phyloP scores from a whole-genome alignment of 2,329 filamentous ascomycete species.

The Curvularia sp. region DNA sequence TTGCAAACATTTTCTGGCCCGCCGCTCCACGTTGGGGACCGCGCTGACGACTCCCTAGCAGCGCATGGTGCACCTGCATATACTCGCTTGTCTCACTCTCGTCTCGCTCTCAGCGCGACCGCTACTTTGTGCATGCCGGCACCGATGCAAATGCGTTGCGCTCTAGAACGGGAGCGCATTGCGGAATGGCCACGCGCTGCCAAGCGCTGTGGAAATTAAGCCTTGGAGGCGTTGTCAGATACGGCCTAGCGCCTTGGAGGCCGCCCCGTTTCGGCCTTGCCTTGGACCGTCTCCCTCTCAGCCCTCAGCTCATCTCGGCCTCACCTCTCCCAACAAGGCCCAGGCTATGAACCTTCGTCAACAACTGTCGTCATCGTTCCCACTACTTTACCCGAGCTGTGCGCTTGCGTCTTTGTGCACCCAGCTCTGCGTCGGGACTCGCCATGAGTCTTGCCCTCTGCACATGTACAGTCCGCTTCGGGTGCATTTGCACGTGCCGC shows the following conservation, averaged over 20 bases:
- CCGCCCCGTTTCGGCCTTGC: slow-evolving; percentile 18
- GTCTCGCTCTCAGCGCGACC: slow-evolving; percentile 14
- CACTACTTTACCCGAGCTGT: not conserved
- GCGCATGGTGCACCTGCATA: slow-evolving; percentile 10
- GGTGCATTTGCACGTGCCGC: slow-evolving; percentile 22
- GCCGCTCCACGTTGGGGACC: not conserved
- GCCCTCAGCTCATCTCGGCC: slow-evolving; percentile 33
- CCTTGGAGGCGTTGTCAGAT: slow-evolving; percentile 15
- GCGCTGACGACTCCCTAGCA: not conserved
- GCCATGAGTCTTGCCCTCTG: not conserved
- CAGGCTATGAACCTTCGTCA: slow-evolving; percentile 9
- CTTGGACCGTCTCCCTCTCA: slow-evolving; percentile 12
- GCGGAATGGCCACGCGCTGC: slow-evolving; percentile 16
- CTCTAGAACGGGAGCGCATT: slow-evolving; percentile 25
- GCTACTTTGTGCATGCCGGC: not conserved
- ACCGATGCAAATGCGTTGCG: not conserved
- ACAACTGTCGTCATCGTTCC: slow-evolving; percentile 16
- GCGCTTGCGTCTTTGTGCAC: not conserved
- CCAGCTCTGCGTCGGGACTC: not conserved
- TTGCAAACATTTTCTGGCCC: slow-evolving; percentile 18
- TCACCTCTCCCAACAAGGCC: slow-evolving; percentile 16
- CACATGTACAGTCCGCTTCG: slow-evolving; percentile 15
- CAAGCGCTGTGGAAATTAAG: slow-evolving; percentile 28
- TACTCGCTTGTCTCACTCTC: not conserved
- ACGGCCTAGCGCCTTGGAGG: slow-evolving; percentile 18